Evolutionary conservation across 2,329 filamentous ascomycete genomes (phyloP).

Genomic region (Trichoderma lentiforme): DNA sequence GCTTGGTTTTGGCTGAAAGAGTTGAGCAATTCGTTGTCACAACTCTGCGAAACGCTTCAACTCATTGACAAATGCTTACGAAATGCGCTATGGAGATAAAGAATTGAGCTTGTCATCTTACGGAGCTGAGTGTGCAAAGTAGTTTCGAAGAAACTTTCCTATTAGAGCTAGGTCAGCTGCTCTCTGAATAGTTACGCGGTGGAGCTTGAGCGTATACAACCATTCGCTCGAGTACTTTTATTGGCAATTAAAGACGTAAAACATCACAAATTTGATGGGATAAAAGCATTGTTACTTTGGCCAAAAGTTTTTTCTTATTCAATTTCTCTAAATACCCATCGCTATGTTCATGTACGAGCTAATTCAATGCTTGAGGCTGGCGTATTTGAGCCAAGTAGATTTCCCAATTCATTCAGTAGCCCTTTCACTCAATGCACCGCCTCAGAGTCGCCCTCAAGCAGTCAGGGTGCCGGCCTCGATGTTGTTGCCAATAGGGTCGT

Average conservation of each 20-base stretch:
- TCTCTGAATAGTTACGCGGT: background rate
- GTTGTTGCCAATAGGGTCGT: conserved; percentile 46
- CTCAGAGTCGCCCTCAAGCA: conserved; percentile 26
- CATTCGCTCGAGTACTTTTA: background rate
- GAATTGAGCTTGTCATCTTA: background rate
- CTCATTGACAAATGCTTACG: background rate
- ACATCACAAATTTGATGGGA: background rate
- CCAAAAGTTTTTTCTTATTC: background rate
- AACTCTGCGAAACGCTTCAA: background rate
- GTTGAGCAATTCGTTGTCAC: background rate
- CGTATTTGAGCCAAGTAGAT: background rate
- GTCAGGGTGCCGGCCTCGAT: conserved; percentile 34
- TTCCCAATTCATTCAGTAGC: background rate
- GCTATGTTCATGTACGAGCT: background rate
- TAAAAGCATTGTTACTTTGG: background rate
- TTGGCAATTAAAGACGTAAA: background rate
- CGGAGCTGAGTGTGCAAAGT: background rate
- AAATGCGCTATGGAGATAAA: background rate
- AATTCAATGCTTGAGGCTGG: background rate
- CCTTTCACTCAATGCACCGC: background rate
- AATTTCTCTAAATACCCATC: background rate
- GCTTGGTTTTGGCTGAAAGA: background rate
- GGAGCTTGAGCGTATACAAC: background rate
- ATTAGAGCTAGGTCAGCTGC: too few species aligned
- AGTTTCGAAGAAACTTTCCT: background rate